Conservation (phyloP, 2,329 filamentous ascomycete species). For the Claviceps sp. region DNA sequence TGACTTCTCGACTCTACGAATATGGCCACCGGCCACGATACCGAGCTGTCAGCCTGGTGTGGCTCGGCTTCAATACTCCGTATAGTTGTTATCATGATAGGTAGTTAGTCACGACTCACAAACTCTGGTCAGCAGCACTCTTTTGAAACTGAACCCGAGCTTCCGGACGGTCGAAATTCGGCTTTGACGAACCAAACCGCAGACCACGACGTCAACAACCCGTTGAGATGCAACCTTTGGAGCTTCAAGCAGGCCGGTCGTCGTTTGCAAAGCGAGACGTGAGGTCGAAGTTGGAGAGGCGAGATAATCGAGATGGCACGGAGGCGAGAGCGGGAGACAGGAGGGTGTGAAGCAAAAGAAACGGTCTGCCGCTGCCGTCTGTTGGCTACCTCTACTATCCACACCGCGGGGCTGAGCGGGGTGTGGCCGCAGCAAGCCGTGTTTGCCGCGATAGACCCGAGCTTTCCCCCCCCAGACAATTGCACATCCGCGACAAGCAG, state of each 20-base stretch:
- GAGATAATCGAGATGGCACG: too few relatives aligned
- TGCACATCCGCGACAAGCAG: not conserved
- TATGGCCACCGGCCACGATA: too few relatives aligned
- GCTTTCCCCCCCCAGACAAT: not conserved
- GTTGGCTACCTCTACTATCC: not conserved
- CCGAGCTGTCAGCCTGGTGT: not conserved
- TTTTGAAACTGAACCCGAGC: not conserved
- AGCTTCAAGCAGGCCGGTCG: not conserved
- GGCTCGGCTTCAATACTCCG: not conserved
- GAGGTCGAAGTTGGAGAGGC: too few relatives aligned
- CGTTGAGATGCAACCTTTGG: not conserved
- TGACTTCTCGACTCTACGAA: not conserved
- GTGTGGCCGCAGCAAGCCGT: constrained; percentile 13
- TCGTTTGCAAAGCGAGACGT: not conserved
- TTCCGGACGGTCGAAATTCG: not conserved
- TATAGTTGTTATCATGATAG: not conserved
- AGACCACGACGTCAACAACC: too few relatives aligned
- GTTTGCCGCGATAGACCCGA: constrained; percentile 10
- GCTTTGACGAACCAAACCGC: not conserved
- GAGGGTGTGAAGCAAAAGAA: not conserved
- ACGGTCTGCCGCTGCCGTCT: too few relatives aligned
- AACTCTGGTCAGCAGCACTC: not conserved
- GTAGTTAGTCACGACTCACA: not conserved
- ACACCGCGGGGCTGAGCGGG: not conserved
- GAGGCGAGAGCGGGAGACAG: too few relatives aligned